Evolutionary conservation across 257 asterid genomes (phyloP), one percentile per base, ranked within the genome.

Genomic region (Solanum sitiens): DNA sequence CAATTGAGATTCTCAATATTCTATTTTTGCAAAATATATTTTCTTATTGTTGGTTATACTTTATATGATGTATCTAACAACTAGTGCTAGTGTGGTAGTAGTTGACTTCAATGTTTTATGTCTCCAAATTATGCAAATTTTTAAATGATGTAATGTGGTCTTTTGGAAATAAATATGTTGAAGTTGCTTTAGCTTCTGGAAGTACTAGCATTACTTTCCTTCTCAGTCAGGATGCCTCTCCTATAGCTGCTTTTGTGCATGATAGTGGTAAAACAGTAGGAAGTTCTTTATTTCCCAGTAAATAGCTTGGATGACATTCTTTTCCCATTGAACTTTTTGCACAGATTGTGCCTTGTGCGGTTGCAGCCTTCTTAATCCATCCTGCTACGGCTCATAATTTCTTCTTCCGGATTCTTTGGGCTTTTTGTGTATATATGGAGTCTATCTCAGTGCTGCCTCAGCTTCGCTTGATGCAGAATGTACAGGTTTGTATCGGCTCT

Each of bases 311-410:
- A 27, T 79, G 65, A 45, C 84, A 77, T 15, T 44, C 12, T 76
- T 77, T n/a, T 9, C 85, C 42, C 39, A 25, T 44, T 32, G 37
- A 12, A 44, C 79, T 40, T 77, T 82, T 83, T 68, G 73, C 42
- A 75, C 37, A 91, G 93, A 83, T 89, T 18, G 82, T 77, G 56
- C 93, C 93, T 23, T 91, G 92, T 74, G 90, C 86, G 35, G 13
- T 90, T 39, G 73, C 90, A 23, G 90, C 91, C 75, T 7, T 89
- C 5, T 45, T 87, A 15, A 67, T 91, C 59, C 93, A 91, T 84
- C 93, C 92, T 83, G 42, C 84, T 23, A 91, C 93, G 5, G 33
- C 50, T 14, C 91, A 91, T 90, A 75, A 86, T 72, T 2, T 86
- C 6, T 23, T 90, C 50, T 89, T 89, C 87, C 89, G 90, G 32